Conservation (phyloP, 768 basidiomycete species). For the Hortiboletus campestris region DNA sequence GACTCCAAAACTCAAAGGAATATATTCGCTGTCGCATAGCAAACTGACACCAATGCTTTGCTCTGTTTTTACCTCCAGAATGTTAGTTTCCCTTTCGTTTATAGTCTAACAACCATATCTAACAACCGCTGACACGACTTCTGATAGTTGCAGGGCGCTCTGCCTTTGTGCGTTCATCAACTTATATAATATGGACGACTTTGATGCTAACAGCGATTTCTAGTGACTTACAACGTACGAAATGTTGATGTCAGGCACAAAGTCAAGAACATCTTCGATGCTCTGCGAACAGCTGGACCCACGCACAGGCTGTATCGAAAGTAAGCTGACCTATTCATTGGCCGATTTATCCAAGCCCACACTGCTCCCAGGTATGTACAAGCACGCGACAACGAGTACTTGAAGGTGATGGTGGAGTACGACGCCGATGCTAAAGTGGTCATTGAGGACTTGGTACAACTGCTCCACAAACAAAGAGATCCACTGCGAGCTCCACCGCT, state of each 20-base stretch:
- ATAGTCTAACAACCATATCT: too few relatives aligned
- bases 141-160: too few relatives aligned
- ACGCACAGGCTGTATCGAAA: constrained; percentile 10
- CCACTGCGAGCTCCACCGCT: too few relatives aligned
- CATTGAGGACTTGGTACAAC: constrained; percentile 22
- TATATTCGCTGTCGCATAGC: constrained; percentile 6
- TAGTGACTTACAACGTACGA: constrained; percentile 30
- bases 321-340: background rate
- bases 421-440: constrained; percentile 6
- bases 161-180: too few relatives aligned
- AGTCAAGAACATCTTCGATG: background rate
- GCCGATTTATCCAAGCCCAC: background rate
- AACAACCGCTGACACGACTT: too few relatives aligned
- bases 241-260: background rate
- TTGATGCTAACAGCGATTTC: background rate
- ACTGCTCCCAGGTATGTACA: background rate
- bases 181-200: background rate
- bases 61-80: too few relatives aligned
- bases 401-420: background rate
- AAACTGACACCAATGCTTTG: constrained; percentile 11
- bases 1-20: background rate
- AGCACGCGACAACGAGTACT: background rate
- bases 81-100: too few relatives aligned
- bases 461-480: too few relatives aligned
- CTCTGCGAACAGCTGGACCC: background rate